These are phyloP conservation scores for Elongisporangium senticosum DNA, from an alignment of 352 stramenopile genomes.

Conservation along the genomic window DNA sequence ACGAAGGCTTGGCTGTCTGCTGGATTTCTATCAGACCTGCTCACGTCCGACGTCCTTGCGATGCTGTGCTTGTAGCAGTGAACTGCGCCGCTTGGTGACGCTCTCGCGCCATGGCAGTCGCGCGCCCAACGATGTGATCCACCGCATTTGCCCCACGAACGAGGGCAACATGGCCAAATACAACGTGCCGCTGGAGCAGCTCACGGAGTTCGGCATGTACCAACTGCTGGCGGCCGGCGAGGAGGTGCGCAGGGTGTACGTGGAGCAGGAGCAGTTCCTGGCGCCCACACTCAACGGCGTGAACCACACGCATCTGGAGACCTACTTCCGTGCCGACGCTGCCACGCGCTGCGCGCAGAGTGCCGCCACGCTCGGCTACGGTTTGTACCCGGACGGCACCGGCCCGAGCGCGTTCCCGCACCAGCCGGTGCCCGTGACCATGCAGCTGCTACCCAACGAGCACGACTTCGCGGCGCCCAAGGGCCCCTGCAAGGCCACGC, in stretches of 20 bases:
- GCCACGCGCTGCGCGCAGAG: slow-evolving; percentile 79
- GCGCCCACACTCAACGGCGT: slow-evolving; percentile 64
- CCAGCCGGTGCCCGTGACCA: slow-evolving; percentile 77
- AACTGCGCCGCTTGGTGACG: slow-evolving; percentile 70
- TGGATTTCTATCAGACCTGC: no score
- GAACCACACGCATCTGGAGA: slow-evolving; percentile 75
- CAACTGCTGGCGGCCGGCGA: slow-evolving; percentile 65
- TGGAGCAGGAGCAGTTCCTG: slow-evolving; percentile 60
- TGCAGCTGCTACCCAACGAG: slow-evolving; percentile 80
- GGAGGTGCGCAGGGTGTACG: slow-evolving; percentile 66
- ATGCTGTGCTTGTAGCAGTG: slow-evolving; percentile 18
- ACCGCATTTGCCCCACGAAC: slow-evolving; percentile 60
- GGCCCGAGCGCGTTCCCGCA: slow-evolving; percentile 57
- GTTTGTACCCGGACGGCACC: slow-evolving; percentile 76
- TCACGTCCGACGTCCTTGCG: no score
- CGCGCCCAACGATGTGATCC: slow-evolving; percentile 61
- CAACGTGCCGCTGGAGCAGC: slow-evolving; percentile 73
- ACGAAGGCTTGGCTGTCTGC: not conserved
- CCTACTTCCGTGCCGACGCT: slow-evolving; percentile 80
- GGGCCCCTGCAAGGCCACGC: slow-evolving; percentile 50
- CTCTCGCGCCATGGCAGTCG: slow-evolving; percentile 77
- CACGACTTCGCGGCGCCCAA: slow-evolving; percentile 82
- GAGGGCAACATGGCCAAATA: slow-evolving; percentile 63
- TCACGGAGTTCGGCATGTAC: slow-evolving; percentile 79
- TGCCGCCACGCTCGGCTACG: slow-evolving; percentile 64